Evolutionary conservation across 148 eudicot species (phyloP), one percentile per base, ranked within the genome.

Genomic region (Oxyria digyna): DNA sequence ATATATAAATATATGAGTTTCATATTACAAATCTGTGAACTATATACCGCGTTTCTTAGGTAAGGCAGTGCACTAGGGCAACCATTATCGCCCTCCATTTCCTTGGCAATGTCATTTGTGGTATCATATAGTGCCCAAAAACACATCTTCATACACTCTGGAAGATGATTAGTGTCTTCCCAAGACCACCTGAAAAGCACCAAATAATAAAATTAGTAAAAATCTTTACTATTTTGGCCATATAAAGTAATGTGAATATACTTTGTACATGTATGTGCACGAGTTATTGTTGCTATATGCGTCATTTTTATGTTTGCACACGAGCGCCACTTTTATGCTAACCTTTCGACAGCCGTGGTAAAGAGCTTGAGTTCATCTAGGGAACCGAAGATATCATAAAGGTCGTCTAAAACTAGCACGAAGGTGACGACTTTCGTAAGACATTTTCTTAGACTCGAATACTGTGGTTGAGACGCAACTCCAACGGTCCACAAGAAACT

Each of bases 401-500:
- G 57, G 72, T 83, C 91, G 62, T 86, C 87, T 10, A 84, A 73
- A 33, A 81, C 73, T 1, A 85, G 67, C 6, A 85, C 43, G 29
- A 84, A 72, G 31, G 55, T 45, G n/a, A 79, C 78, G 14, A 69
- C 73, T 74, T 82, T 80, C 1, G 87, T 67, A 2, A 84, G 73
- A 74, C 81, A 81, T 75, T 78, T 86, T 46, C 86, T 73, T 0
- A 82, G 72, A 69, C 72, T 74, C 32, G 71, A 70, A 46, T 74
- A 33, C 24, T 80, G 80, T 17, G 86, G 82, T 41, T 80, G 81
- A 55, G 13, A 73, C 6, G 81, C 86, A 12, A 84, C 76, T 76
- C 87, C 87, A 31, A 72, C 79, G n/a, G 84, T 76, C 73, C 79
- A 86, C 69, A 82, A 38, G 57, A 80, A 84, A 38, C 85, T 81